phyloP scores from a whole-genome alignment of 2,329 filamentous ascomycete species.

The Scedosporium boydii region DNA sequence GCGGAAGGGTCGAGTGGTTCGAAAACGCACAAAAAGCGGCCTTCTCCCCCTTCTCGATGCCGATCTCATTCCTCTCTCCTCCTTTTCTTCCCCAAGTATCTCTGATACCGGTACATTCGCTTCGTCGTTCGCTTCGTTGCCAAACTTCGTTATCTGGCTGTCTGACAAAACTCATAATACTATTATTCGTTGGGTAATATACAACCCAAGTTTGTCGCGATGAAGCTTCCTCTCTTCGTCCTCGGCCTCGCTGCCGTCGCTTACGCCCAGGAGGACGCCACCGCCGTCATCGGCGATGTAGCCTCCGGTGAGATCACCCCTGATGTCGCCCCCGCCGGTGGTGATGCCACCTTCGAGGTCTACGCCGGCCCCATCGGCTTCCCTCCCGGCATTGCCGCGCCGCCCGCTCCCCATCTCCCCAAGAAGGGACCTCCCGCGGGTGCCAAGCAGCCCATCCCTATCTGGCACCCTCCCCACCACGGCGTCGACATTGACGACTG shows the following conservation, averaged over 20 bases:
- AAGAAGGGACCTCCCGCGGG: slow-evolving; percentile 14
- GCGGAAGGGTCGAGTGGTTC: background rate
- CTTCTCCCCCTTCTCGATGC: slow-evolving; percentile 1
- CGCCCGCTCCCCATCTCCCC: slow-evolving; percentile 10
- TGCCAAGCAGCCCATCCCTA: slow-evolving; percentile 14
- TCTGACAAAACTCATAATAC: background rate
- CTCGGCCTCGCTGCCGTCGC: slow-evolving; percentile 11
- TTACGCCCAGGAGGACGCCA: slow-evolving; percentile 5
- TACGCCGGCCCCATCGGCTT: slow-evolving; percentile 13
- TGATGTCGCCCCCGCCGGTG: background rate
- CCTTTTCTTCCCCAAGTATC: slow-evolving; percentile 12
- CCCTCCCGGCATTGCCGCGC: slow-evolving; percentile 14
- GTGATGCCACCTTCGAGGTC: background rate
- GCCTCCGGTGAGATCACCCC: too few species aligned
- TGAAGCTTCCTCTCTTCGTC: slow-evolving; percentile 11
- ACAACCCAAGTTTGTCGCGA: slow-evolving; percentile 2
- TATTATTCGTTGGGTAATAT: background rate
- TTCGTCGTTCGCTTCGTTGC: slow-evolving; percentile 11
- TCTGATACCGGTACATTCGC: slow-evolving; percentile 15
- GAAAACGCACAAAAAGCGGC: slow-evolving; percentile 8
- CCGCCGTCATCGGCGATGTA: background rate
- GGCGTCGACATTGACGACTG: slow-evolving; percentile 26
- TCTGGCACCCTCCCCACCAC: slow-evolving; percentile 28
- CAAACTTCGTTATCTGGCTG: background rate
- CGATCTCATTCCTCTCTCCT: background rate